phyloP scores from a whole-genome alignment of 805 yeast genomes.

The Pichia rugopelliculosa region DNA sequence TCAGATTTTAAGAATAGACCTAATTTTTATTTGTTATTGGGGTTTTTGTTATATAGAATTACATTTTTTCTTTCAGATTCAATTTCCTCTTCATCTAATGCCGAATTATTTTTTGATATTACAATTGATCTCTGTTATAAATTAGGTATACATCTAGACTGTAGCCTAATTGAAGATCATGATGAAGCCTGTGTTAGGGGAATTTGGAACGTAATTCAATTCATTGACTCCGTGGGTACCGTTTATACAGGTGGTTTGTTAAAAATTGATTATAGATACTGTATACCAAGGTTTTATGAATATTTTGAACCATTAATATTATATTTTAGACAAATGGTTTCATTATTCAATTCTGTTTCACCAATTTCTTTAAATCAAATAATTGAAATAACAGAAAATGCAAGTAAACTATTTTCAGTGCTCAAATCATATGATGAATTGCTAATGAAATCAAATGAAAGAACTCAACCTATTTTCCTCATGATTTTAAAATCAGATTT shows the following conservation, averaged over 20 bases:
- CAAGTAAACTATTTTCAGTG: background rate
- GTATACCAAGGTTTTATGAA: conserved; percentile 10
- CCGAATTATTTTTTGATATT: conserved; percentile 6
- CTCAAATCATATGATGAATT: conserved; percentile 3
- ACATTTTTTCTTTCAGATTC: conserved; percentile 6
- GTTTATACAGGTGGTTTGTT: conserved; percentile 16
- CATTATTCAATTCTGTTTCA: conserved; percentile 6
- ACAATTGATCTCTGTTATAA: conserved; percentile 13
- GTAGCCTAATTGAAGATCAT: conserved; percentile 9
- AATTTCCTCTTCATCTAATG: conserved; percentile 17
- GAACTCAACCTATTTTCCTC: background rate
- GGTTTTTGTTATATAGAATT: conserved; percentile 10
- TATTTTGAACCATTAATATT: conserved; percentile 4
- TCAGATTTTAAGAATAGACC: conserved; percentile 12
- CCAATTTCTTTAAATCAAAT: conserved; percentile 9
- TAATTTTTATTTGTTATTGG: conserved; percentile 11
- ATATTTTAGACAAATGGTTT: conserved; percentile 3
- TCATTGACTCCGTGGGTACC: conserved; percentile 16
- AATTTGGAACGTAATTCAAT: conserved; percentile 15
- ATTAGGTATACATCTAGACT: conserved; percentile 17
- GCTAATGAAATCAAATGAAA: background rate
- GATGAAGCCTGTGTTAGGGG: conserved; percentile 1
- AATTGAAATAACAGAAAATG: conserved; percentile 3
- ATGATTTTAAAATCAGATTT: conserved; percentile 4
- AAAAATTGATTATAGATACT: conserved; percentile 16